Evolutionary conservation across 208 protist species (phyloP).

Genomic region (Tritrichomonas foetus): DNA sequence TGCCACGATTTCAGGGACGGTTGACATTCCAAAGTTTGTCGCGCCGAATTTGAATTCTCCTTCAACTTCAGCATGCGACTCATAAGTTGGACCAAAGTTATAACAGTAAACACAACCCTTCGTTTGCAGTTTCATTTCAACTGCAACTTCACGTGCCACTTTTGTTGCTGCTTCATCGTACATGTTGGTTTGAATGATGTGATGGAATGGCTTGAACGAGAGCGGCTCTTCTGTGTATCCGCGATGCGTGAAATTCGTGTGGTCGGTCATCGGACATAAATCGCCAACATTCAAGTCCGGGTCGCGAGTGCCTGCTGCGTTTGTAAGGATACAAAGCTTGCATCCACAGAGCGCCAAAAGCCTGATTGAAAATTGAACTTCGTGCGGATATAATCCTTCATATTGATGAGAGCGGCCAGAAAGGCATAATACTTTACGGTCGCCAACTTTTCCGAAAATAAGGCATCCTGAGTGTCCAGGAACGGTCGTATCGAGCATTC

Average conservation of each 20-base stretch:
- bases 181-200: not conserved
- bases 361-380: constrained; percentile 13
- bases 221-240: constrained; percentile 34
- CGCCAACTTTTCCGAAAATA: not conserved
- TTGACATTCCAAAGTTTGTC: constrained; percentile 41
- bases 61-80: not conserved
- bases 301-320: not conserved
- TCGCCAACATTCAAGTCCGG: not conserved
- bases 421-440: not conserved
- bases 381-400: constrained; percentile 14
- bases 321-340: not conserved
- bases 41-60: not conserved
- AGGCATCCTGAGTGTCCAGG: not conserved
- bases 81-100: constrained; percentile 37
- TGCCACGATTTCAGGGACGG: constrained; percentile 29
- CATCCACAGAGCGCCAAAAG: not conserved
- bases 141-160: not conserved
- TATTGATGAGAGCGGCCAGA: constrained; percentile 39
- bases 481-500: constrained; percentile 34
- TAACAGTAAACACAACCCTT: not conserved
- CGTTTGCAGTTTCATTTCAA: not conserved
- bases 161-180: not conserved
- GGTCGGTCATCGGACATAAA: not conserved
- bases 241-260: constrained; percentile 7
- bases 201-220: not conserved